These are phyloP conservation scores for Nakazawaea wickerhamii DNA, from an alignment of 805 yeast species.

Conservation along the genomic window DNA sequence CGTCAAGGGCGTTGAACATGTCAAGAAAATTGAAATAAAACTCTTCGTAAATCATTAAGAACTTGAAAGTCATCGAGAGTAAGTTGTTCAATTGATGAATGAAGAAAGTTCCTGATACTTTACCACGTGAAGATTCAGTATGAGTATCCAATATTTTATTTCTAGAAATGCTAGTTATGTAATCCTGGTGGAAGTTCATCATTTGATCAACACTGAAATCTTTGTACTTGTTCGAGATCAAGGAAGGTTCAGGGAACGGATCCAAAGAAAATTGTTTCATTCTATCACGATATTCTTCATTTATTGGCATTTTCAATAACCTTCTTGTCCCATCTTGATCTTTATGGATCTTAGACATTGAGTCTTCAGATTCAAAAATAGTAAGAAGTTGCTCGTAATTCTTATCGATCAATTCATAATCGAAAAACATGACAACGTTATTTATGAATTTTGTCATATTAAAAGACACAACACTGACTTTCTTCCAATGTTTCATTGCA, in stretches of 20 bases:
- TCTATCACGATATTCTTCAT: conserved; percentile 16
- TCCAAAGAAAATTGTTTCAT: conserved; percentile 12
- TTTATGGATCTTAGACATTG: conserved; percentile 12
- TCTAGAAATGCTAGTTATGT: conserved; percentile 30
- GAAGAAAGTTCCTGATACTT: conserved; percentile 32
- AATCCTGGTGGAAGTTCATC: conserved; percentile 27
- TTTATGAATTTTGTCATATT: conserved; percentile 37
- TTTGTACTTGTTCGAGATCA: conserved; percentile 15
- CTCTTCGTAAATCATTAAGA: conserved; percentile 32
- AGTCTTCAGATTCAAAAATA: conserved; percentile 15
- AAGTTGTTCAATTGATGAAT: conserved; percentile 36
- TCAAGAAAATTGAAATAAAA: conserved; percentile 31
- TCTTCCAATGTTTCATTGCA: conserved; percentile 22
- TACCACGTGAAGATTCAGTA: conserved; percentile 25
- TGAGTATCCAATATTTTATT: conserved; percentile 29
- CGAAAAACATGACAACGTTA: conserved; percentile 34
- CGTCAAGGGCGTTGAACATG: conserved; percentile 16
- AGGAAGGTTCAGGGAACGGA: conserved; percentile 2
- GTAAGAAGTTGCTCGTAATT: conserved; percentile 26
- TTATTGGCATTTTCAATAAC: conserved; percentile 23
- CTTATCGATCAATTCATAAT: conserved; percentile 41
- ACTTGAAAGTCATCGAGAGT: conserved; percentile 32
- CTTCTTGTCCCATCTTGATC: conserved; percentile 1
- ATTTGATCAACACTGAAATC: conserved; percentile 48
- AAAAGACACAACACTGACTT: conserved; percentile 32